These are phyloP conservation scores for Diaporthe velutina DNA, from an alignment of 2,329 filamentous ascomycete genomes.

Conservation along the genomic window DNA sequence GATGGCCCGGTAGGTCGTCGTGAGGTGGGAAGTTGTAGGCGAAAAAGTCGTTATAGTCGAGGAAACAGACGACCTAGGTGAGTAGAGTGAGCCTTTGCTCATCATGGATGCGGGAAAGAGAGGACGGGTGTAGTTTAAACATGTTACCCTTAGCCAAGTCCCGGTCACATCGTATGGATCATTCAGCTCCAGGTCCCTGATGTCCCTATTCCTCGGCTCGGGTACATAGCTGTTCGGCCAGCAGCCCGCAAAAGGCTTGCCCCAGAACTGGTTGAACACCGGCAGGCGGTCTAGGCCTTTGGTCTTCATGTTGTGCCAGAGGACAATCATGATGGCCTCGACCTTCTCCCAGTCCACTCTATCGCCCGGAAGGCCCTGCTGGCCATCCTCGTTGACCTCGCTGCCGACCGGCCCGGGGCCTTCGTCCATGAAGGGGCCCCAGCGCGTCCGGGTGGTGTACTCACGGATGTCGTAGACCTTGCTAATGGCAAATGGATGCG, in stretches of 20 bases:
- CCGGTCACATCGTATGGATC: conserved; percentile 82
- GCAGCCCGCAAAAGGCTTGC: conserved; percentile 67
- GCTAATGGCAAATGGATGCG: conserved; percentile 73
- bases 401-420: conserved; percentile 51
- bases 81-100: not conserved
- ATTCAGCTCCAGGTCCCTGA: conserved; percentile 60
- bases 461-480: conserved; percentile 81
- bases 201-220: conserved; percentile 50
- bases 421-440: conserved; percentile 81
- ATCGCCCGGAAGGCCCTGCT: conserved; percentile 47
- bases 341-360: conserved; percentile 84
- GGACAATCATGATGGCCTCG: conserved; percentile 78
- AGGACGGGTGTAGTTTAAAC: too few species aligned
- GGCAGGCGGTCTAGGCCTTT: conserved; percentile 59
- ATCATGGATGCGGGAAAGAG: not conserved
- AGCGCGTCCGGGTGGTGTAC: conserved; percentile 71
- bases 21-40: conserved; percentile 75
- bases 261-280: conserved; percentile 66
- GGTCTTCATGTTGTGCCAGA: conserved; percentile 71
- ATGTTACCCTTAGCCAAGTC: conserved; percentile 75
- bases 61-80: conserved; percentile 58
- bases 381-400: not conserved
- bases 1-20: conserved; percentile 54
- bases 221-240: conserved; percentile 64
- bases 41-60: conserved; percentile 79